Evolutionary conservation across 1,284 basidiomycete genomes (phyloP), one percentile per base, ranked within the genome.

Genomic region (Apiotrichum veenhuisii): DNA sequence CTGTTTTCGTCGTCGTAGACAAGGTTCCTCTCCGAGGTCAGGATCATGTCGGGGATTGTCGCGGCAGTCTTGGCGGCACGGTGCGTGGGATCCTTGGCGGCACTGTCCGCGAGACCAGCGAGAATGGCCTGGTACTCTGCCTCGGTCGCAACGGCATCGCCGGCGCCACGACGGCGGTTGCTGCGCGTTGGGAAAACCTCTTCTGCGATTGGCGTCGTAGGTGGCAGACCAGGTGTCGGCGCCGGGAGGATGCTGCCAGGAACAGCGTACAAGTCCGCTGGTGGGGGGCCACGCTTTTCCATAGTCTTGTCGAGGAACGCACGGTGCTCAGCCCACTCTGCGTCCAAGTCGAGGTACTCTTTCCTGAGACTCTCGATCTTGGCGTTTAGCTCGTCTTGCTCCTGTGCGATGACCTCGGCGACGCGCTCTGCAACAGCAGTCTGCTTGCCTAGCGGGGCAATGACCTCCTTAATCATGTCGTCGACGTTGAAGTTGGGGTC

Each of bases 111-210:
- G 40, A 97, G 80, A 67, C 87, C 92, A 14, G 91, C 91, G 54
- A 98, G 87, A 70, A 98, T 94, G 77, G 94, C 92, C 69, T 97
- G 89, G 84, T 97, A 94, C 80, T 98, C 95, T 55, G 96, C 83
- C 74, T 98, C 95, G 20, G 92, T 93, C 2, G 91, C 85, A 14
- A 95, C 93, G 9, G 90, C 87, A 74, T 98, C 94, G 23, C 91
- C 91, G 61, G 57, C 61, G 23, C 62, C 64, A 49, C 71, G 61
- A 20, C 68, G 62, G 15, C 71, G 65, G 37, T 66, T 69, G 22
- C 65, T 66, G 17, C 70, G 64, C 2, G 65, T 59, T 1, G 60
- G 57, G 23, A 62, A 61, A 26, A 63, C 43, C 27, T 75, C 73
- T 37, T 75, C 72, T 14, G 52, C 50, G 10, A 67, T 55, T 7